These are phyloP conservation scores for Arabis alpina DNA, from an alignment of 345 rosid species.

Conservation along the genomic window DNA sequence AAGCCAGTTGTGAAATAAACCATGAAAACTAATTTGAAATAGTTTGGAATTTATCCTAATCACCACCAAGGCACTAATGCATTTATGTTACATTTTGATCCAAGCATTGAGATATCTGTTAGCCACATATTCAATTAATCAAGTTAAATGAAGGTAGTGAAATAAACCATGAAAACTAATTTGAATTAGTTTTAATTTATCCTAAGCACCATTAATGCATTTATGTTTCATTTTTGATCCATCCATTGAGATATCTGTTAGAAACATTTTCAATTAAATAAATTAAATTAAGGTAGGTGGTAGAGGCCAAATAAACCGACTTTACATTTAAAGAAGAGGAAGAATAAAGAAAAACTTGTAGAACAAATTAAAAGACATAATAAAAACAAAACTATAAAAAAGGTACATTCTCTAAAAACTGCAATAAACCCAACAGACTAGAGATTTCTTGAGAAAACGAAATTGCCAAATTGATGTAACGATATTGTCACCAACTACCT, in stretches of 20 bases:
- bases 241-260: no score
- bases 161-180: no score
- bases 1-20: background rate
- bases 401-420: constrained; percentile 19
- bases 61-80: no score
- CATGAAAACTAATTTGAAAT: no score
- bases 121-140: background rate
- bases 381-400: constrained; percentile 32
- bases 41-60: no score
- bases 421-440: constrained; percentile 39
- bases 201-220: no score
- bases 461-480: constrained; percentile 39
- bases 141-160: background rate
- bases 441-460: constrained; percentile 37
- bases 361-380: constrained; percentile 32
- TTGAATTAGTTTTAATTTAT: no score
- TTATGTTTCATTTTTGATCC: no score
- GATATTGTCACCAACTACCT: constrained; percentile 34
- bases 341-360: background rate
- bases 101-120: no score
- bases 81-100: no score
- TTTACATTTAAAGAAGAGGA: constrained; percentile 5
- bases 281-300: constrained; percentile 13
- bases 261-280: background rate
- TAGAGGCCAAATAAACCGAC: constrained; percentile 15